phyloP scores from a whole-genome alignment of 441 rosid species.

The Erodium texanum region DNA sequence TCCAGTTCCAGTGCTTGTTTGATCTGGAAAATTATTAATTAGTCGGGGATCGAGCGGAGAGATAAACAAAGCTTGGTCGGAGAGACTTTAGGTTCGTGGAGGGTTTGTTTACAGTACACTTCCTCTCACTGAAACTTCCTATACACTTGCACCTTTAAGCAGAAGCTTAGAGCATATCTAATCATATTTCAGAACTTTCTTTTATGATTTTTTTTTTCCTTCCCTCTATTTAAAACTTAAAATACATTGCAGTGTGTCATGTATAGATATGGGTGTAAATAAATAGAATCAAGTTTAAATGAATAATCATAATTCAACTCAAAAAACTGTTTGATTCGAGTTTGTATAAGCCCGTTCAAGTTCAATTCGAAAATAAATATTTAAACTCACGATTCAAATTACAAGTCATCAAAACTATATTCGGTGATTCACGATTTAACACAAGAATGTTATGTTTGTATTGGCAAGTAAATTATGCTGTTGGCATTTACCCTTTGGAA shows the following conservation, averaged over 20 bases:
- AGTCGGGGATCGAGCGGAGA: not conserved
- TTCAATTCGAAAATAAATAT: no score
- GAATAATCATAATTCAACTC: no score
- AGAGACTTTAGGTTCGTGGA: not conserved
- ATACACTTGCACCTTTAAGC: not conserved
- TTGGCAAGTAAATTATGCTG: not conserved
- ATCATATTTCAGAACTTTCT: not conserved
- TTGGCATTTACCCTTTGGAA: not conserved
- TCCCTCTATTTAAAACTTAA: no score
- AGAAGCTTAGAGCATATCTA: not conserved
- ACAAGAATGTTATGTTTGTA: no score
- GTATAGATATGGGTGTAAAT: no score
- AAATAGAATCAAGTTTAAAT: no score
- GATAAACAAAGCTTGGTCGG: not conserved
- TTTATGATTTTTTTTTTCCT: not conserved
- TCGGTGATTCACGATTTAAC: no score
- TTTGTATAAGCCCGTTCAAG: no score
- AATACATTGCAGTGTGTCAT: no score
- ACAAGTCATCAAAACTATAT: no score
- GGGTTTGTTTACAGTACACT: constrained; percentile 1
- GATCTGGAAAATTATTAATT: constrained; percentile 1
- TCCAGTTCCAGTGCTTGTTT: not conserved
- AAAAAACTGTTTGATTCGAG: no score
- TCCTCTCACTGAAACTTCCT: not conserved
- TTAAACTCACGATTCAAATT: no score